These are phyloP conservation scores for Populus alba DNA, from an alignment of 345 rosid genomes.

Conservation along the genomic window DNA sequence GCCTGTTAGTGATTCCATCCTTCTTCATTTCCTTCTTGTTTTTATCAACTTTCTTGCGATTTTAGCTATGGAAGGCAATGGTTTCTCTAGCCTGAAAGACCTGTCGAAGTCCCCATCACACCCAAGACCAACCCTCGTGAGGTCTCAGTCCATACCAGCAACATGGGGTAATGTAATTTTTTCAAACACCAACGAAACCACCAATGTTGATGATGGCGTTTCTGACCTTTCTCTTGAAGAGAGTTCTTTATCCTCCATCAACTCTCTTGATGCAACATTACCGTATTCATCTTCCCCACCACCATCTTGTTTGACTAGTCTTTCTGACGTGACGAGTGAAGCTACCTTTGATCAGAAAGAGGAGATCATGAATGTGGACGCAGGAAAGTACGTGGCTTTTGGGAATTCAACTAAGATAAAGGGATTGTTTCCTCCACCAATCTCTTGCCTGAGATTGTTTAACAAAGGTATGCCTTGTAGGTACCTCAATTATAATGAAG, in stretches of 20 bases:
- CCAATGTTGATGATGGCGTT: no score
- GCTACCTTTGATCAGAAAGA: neutral
- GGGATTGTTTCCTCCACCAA: conserved; percentile 5
- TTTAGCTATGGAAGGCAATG: neutral
- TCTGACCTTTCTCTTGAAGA: neutral
- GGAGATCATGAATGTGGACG: neutral
- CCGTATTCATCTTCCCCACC: neutral
- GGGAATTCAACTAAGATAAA: neutral
- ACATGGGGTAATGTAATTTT: neutral
- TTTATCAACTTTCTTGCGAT: neutral
- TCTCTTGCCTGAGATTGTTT: conserved; percentile 4
- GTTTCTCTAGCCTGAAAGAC: neutral
- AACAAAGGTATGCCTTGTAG: neutral
- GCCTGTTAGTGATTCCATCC: neutral
- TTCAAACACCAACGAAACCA: neutral
- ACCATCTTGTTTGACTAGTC: neutral
- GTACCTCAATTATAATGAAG: neutral
- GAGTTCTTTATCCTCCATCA: neutral
- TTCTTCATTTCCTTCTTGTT: neutral
- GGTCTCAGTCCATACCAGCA: neutral
- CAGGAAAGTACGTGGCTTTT: neutral
- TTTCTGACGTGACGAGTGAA: neutral
- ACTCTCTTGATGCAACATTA: neutral
- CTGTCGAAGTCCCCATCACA: neutral
- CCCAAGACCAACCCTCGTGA: neutral